Evolutionary conservation across 768 basidiomycete genomes (phyloP).

Genomic region (Serendipita sp.): DNA sequence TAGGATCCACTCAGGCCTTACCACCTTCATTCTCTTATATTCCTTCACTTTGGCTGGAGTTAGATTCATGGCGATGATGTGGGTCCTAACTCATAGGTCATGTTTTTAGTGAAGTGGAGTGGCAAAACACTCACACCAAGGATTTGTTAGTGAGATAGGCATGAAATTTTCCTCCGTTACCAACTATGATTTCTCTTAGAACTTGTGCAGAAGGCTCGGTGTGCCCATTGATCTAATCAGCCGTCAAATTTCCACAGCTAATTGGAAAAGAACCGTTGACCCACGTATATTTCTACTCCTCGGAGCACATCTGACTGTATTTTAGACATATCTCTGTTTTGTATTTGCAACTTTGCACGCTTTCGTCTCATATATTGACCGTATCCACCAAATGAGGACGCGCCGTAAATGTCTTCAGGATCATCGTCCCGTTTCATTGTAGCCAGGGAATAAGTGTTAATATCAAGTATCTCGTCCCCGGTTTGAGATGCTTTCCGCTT

Average conservation of each 20-base stretch:
- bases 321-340: constrained; percentile 34
- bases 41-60: constrained; percentile 81
- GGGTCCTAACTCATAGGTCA: constrained; percentile 38
- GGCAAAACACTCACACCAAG: constrained; percentile 38
- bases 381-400: constrained; percentile 64
- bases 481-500: background rate
- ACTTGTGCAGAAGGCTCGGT: constrained; percentile 79
- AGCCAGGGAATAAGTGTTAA: background rate
- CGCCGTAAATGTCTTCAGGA: constrained; percentile 40
- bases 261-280: constrained; percentile 15
- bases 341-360: constrained; percentile 75
- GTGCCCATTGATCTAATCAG: constrained; percentile 67
- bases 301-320: constrained; percentile 41
- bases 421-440: constrained; percentile 2
- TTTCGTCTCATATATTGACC: constrained; percentile 86
- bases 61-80: constrained; percentile 80
- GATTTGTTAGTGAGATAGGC: constrained; percentile 71
- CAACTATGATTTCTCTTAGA: constrained; percentile 59
- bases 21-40: constrained; percentile 83
- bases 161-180: constrained; percentile 69
- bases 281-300: constrained; percentile 68
- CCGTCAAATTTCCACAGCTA: background rate
- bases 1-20: constrained; percentile 72
- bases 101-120: background rate
- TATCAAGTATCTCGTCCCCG: background rate